Evolutionary conservation across 257 asterid species (phyloP).

Genomic region (Lycium barbarum): DNA sequence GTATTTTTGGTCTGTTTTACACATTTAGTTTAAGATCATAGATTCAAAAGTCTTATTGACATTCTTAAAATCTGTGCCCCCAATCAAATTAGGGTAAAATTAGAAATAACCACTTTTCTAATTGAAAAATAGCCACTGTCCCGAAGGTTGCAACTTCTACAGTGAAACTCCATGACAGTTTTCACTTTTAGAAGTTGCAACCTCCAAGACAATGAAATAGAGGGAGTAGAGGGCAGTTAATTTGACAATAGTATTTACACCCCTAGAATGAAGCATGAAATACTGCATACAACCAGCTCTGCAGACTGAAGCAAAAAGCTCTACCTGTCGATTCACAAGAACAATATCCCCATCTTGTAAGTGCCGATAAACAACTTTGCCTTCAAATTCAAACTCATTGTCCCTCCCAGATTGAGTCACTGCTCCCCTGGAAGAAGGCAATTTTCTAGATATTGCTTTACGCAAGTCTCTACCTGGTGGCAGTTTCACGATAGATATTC

Average conservation of each 20-base stretch:
- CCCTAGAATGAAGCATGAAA: neutral
- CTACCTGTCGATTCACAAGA: slow-evolving; percentile 96
- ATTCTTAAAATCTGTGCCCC: too few species aligned
- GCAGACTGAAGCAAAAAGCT: slow-evolving; percentile 25
- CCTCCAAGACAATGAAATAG: too few species aligned
- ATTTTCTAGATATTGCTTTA: slow-evolving; percentile 69
- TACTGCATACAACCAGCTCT: slow-evolving; percentile 1
- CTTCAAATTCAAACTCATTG: slow-evolving; percentile 75
- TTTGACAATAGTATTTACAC: slow-evolving; percentile 18
- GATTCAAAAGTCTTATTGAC: too few species aligned
- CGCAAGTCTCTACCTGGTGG: slow-evolving; percentile 57
- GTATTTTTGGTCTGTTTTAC: too few species aligned
- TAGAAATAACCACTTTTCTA: too few species aligned
- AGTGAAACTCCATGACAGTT: too few species aligned
- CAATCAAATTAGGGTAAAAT: too few species aligned
- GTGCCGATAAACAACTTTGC: slow-evolving; percentile 85
- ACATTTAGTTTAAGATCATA: too few species aligned
- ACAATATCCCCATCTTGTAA: slow-evolving; percentile 98
- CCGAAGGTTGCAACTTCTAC: too few species aligned
- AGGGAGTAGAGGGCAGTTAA: neutral
- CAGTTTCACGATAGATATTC: slow-evolving; percentile 61
- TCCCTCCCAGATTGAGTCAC: slow-evolving; percentile 64
- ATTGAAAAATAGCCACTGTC: too few species aligned
- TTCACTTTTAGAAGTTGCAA: too few species aligned
- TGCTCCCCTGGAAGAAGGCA: slow-evolving; percentile 87